Base-by-base conservation (phyloP, 2,329 filamentous ascomycete genomes). In the Lomentospora prolificans region DNA sequence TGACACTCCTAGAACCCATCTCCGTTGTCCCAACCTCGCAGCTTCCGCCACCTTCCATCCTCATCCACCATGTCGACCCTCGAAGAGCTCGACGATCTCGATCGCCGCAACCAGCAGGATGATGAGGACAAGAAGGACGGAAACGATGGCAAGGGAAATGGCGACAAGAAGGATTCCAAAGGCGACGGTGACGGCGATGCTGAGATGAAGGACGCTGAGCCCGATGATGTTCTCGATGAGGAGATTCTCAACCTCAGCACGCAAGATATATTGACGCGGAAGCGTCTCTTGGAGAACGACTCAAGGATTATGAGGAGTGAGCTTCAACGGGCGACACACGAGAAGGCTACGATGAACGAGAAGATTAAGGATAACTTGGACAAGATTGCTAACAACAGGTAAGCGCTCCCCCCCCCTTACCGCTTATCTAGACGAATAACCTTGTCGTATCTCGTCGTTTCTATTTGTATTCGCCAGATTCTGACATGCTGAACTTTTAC, bases 321-420 rank as follows among this genome's bases (percentile, higher is more conserved):
- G 73, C 90, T 84, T 65, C 91, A 96, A 69, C 86, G 94, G 64
- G 79, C 99, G 74, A 87, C 87, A 65, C 94, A 99, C 66, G 94
- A 99, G 75, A 96, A 96, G 76, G 84, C 87, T 52, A 86, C 89
- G 51, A 99, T 99, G 94, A 85, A 85, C 57, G 92, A 97, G 72
- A 97, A 96, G 79, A 97, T 99, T 72, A 97, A 96, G 80, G 94
- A 99, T 70, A 99, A 99, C 67, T 76, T 89, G 66, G 95, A 99
- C 64, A 99, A 99, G 82, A 99, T 99, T 66, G 91, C 95, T 63
- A 97, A 99, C 75, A 99, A 99, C 78, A 84, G 90, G 91, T 95
- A 76, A 62, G 79, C 64, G 50, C 56, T 31, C 44, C 48, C 44
- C 33, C 17, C 46, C 30, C 50, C 30, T 33, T 36, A 24, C 33